These are phyloP conservation scores for Gymnopilus junonius DNA, from an alignment of 768 basidiomycete genomes.

Conservation along the genomic window DNA sequence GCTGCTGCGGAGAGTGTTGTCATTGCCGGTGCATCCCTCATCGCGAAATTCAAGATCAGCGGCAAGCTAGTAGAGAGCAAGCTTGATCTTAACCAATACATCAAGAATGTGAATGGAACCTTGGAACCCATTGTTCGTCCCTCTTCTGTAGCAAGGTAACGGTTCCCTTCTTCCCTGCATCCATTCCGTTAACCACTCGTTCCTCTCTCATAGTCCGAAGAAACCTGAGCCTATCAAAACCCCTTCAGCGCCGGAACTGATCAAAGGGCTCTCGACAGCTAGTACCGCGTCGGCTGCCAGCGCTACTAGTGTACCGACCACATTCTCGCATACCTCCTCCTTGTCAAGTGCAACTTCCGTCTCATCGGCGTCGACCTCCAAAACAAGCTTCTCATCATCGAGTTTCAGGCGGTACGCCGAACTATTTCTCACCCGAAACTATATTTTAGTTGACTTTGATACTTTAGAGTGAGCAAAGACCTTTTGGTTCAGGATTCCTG, in stretches of 20 bases:
- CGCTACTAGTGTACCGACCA: constrained; percentile 7
- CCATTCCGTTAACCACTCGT: neutral
- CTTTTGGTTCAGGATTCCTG: constrained; percentile 20
- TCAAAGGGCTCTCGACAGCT: constrained; percentile 3
- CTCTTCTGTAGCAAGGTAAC: constrained; percentile 5
- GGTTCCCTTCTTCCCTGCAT: neutral
- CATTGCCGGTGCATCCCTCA: constrained; percentile 11
- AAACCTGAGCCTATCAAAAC: constrained; percentile 6
- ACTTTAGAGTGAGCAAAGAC: constrained; percentile 16
- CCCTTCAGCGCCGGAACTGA: neutral
- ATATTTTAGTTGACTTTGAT: neutral
- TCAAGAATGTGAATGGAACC: constrained; percentile 18
- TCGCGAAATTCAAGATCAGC: constrained; percentile 17
- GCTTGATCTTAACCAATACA: constrained; percentile 17
- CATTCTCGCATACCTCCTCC: constrained; percentile 13
- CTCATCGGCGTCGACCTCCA: constrained; percentile 7
- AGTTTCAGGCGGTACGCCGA: constrained; percentile 17
- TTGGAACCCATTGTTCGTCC: constrained; percentile 10
- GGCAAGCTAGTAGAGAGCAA: constrained; percentile 19
- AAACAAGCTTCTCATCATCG: constrained; percentile 19
- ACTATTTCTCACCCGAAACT: neutral
- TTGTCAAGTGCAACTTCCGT: constrained; percentile 15
- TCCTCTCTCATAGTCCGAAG: constrained; percentile 1
- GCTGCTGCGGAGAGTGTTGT: constrained; percentile 12
- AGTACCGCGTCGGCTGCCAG: constrained; percentile 8